Evolutionary conservation across 2,329 filamentous ascomycete genomes (phyloP), one percentile per base, ranked within the genome.

Genomic region (Aspergillus sp.): DNA sequence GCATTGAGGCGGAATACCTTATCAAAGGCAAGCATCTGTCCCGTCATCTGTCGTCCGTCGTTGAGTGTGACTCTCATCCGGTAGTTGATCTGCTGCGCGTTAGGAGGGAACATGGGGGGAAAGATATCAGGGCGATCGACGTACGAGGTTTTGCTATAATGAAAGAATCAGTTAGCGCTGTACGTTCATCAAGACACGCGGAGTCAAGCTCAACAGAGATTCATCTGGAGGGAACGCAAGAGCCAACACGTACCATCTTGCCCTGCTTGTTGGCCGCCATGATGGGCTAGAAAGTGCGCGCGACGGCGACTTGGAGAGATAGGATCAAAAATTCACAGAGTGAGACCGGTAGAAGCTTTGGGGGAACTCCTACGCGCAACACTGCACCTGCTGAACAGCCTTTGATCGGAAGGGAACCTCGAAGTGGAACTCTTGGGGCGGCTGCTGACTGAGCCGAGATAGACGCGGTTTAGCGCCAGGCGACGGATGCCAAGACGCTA

Each of bases 1-100:
- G 14, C 35, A 17, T 38, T 17, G 35, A 19, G 20, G 9, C 16
- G 16, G 20, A 24, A 55, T 43, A 93, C 90, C 84, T 97, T 97
- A 76, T 99, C 94, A 68, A 97, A 99, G 50, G 94, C 94, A 63
- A 99, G 84, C 90, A 99, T 96, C 75, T 97, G 91, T 57, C 92
- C 94, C 38, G 91, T 92, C 86, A 99, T 95, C 74, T 96, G 90
- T 68, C 94, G 87, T 60, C 90, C 90, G 78, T 99, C 94, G 69
- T 90, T 90, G 73, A 99, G 82, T 51, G 92, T 97, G 60, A 96
- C 88, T 71, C 93, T 88, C 92, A 99, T 97, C 76, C 93, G 90
- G 82, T 95, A 97, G 80, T 99, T 97, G 82, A 99, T 95, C 94
- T 97, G 51, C 36, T 49, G 19, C 5, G 49, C 8, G 90, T 97